phyloP scores from a whole-genome alignment of 2,329 filamentous ascomycete species.

The Zymoseptoria passerinii region DNA sequence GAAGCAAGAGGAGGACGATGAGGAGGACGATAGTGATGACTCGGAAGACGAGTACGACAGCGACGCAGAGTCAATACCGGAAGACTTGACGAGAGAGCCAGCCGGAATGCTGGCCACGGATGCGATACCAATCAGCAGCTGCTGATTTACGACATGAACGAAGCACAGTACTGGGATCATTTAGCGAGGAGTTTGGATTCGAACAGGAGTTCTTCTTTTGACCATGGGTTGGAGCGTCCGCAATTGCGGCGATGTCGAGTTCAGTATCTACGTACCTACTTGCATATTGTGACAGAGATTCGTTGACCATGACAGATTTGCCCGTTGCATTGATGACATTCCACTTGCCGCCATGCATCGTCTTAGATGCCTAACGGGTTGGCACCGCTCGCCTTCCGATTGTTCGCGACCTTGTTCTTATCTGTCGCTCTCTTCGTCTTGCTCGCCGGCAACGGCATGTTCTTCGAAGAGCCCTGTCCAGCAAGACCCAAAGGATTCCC shows the following conservation, averaged over 20 bases:
- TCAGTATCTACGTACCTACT: not conserved
- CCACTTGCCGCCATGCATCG: not conserved
- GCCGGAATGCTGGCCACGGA: constrained; percentile 1
- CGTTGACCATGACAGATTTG: not conserved
- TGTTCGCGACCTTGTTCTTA: constrained; percentile 3
- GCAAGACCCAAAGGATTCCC: constrained; percentile 40
- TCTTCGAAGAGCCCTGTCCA: constrained; percentile 16
- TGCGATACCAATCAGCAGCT: constrained; percentile 12
- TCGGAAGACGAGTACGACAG: constrained; percentile 29
- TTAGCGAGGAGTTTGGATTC: constrained; percentile 1
- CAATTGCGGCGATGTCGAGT: not conserved
- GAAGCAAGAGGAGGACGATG: constrained; percentile 48
- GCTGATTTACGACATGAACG: constrained; percentile 1
- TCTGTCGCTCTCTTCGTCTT: constrained; percentile 21
- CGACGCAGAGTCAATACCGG: constrained; percentile 21
- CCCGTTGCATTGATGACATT: not conserved
- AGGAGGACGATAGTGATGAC: constrained; percentile 41
- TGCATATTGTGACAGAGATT: not conserved
- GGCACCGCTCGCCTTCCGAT: constrained; percentile 28
- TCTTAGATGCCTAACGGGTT: constrained; percentile 37
- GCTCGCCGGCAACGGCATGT: constrained; percentile 6
- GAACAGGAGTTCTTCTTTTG: not conserved
- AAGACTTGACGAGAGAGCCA: constrained; percentile 15
- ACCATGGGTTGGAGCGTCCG: not conserved
- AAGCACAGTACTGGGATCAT: constrained; percentile 5